A percentile compares a stretch with the other conserved stretches of the same genome.
These are phyloP conservation scores for Capronia americana DNA, from an alignment of 2,329 filamentous ascomycete genomes.

Conservation along the genomic window DNA sequence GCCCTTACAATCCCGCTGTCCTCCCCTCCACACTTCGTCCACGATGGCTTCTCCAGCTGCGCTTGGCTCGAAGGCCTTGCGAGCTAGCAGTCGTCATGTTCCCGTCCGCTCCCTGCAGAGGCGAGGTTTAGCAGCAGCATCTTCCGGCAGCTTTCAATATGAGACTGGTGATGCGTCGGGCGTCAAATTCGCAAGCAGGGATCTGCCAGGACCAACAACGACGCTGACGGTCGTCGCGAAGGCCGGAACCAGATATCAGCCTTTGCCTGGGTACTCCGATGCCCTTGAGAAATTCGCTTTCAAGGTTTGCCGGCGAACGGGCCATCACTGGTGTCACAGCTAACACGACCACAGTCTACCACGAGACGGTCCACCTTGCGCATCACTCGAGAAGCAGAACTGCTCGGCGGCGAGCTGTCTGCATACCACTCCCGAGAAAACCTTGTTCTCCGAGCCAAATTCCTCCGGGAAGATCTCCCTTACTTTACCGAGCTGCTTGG, in stretches of 20 bases:
- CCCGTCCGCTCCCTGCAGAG: conserved; percentile 62
- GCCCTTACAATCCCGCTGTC: neutral
- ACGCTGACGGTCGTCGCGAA: conserved; percentile 91
- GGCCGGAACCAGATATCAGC: conserved; percentile 92
- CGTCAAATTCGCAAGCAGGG: conserved; percentile 90
- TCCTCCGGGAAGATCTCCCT: conserved; percentile 92
- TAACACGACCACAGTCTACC: conserved; percentile 69
- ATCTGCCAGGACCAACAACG: conserved; percentile 84
- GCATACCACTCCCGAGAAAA: conserved; percentile 93
- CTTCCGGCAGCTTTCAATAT: conserved; percentile 81
- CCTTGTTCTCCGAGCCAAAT: conserved; percentile 89
- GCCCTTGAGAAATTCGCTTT: conserved; percentile 95
- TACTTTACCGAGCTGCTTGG: conserved; percentile 96
- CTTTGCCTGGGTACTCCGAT: conserved; percentile 84
- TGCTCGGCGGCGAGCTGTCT: conserved; percentile 87
- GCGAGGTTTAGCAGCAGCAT: conserved; percentile 69
- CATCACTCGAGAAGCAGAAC: conserved; percentile 92
- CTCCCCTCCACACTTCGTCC: conserved; percentile 43
- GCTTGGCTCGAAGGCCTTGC: conserved; percentile 68
- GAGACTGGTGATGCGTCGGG: conserved; percentile 84
- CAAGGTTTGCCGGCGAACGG: conserved; percentile 69
- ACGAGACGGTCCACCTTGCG: conserved; percentile 85
- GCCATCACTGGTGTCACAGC: conserved; percentile 18
- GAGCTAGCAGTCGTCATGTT: conserved; percentile 65
- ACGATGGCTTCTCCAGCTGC: conserved; percentile 73